phyloP scores from a whole-genome alignment of 192 early-diverging fungal genomes.

The Entomortierella lignicola region DNA sequence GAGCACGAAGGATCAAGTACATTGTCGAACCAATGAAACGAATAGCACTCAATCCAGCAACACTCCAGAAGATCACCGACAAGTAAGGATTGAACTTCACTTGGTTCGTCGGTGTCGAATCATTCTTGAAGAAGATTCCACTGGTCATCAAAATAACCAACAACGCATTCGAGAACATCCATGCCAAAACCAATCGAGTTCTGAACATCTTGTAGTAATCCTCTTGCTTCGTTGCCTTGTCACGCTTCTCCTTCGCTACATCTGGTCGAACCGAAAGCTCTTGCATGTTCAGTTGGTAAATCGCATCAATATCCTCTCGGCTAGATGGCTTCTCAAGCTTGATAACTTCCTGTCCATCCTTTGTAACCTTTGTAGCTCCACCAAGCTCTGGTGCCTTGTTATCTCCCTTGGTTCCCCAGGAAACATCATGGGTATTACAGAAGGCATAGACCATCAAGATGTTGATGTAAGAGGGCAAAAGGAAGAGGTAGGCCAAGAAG shows the following conservation, averaged over 20 bases:
- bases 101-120: neutral
- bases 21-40: slow-evolving; percentile 80
- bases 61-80: slow-evolving; percentile 89
- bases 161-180: slow-evolving; percentile 88
- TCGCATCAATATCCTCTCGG: slow-evolving; percentile 81
- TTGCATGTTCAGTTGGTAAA: slow-evolving; percentile 83
- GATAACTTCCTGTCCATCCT: slow-evolving; percentile 76
- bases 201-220: slow-evolving; percentile 92
- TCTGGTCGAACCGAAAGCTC: slow-evolving; percentile 62
- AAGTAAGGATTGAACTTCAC: slow-evolving; percentile 76
- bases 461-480: slow-evolving; percentile 90
- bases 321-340: slow-evolving; percentile 82
- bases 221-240: slow-evolving; percentile 86
- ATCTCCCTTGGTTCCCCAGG: slow-evolving; percentile 96
- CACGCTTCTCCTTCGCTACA: slow-evolving; percentile 71
- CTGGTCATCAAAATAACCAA: slow-evolving; percentile 80
- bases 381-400: slow-evolving; percentile 75
- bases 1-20: slow-evolving; percentile 73
- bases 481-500: slow-evolving; percentile 89
- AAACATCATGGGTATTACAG: slow-evolving; percentile 95
- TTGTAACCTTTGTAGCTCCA: slow-evolving; percentile 75
- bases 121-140: slow-evolving; percentile 13
- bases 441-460: slow-evolving; percentile 95
- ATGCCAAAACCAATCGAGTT: slow-evolving; percentile 81
- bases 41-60: slow-evolving; percentile 74